Base-by-base conservation (phyloP, 192 early-diverging fungal genomes). In the Linnemannia exigua region DNA sequence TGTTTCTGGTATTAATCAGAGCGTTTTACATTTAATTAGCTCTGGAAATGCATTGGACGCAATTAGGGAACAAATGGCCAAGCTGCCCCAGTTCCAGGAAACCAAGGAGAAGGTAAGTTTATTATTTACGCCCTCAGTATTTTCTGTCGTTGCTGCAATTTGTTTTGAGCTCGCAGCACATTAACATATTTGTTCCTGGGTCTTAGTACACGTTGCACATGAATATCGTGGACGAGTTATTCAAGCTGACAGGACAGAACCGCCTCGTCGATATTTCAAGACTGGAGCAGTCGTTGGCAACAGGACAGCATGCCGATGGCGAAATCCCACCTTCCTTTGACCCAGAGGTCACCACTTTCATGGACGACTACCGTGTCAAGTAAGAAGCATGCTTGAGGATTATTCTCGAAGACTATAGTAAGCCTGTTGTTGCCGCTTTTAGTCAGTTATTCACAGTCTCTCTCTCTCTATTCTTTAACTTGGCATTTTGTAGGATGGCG, bases 71-170 rank as follows among this genome's bases (percentile, higher is more conserved):
- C 95, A 95, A 52, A 88, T 97, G 77, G 92, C 92, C 6, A 94
- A 95, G n/a, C 77, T 97, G 11, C 97, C 96, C 31, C 95, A 97
- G 81, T 97, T 96, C 87, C 96, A 97, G 81, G 84, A 89, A 61
- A 86, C 81, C 80, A 89, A 89, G 58, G 88, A 89, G 71, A 89
- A 89, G 81, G 87, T 88, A 79, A 2, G 31, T 35, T 6, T 75
- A 28, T 36, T 20, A 28, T 36, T 20, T 2, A 28, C 50, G 12
- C 66, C 5, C 25, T 79, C 33, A 75, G 7, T 17, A n/a, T 67
- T 41, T 67, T 46, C 25, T 61, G 35, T 61, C 16, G 22, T 2
- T 41, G 31, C 22, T 7, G n/a, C n/a, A n/a, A n/a, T n/a, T n/a
- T n/a, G n/a, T n/a, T n/a, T n/a, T n/a, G n/a, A n/a, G n/a, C n/a